A percentile compares a stretch with the other conserved stretches of the same genome.
Conservation (phyloP, 306 rosid genomes). For the Senna siamea region DNA sequence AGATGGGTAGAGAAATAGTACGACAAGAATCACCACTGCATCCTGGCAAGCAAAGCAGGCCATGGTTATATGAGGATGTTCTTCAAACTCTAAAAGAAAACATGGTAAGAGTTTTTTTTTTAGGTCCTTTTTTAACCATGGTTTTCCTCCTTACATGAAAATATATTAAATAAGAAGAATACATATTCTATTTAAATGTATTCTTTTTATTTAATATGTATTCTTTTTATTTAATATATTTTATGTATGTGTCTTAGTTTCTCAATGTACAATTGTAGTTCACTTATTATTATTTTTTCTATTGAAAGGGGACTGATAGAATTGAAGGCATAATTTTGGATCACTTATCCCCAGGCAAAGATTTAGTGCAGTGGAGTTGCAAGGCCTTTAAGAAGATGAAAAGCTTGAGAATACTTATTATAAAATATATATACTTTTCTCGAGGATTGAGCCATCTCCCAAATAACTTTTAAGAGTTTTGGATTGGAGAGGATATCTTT, state of each 20-base stretch:
- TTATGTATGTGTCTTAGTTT: too few relatives aligned
- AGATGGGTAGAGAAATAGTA: constrained; percentile 30
- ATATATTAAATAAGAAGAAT: too few relatives aligned
- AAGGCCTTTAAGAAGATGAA: constrained; percentile 33
- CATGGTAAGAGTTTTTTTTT: constrained; percentile 14
- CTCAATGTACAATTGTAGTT: background rate
- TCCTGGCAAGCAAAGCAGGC: constrained; percentile 20
- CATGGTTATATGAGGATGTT: constrained; percentile 1
- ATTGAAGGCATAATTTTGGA: too few relatives aligned
- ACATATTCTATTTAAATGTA: too few relatives aligned
- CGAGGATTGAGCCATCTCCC: constrained; percentile 15
- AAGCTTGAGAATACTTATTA: constrained; percentile 23
- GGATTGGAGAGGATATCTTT: constrained; percentile 14
- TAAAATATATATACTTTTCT: background rate
- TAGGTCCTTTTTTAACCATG: background rate
- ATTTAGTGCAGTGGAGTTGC: background rate
- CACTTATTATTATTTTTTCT: background rate
- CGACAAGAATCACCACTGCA: constrained; percentile 33
- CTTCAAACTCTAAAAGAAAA: constrained; percentile 24
- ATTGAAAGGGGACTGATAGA: constrained; percentile 21
- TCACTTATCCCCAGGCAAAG: constrained; percentile 2
- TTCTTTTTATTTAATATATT: too few relatives aligned
- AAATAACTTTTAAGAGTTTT: constrained; percentile 26
- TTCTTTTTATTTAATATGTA: too few relatives aligned
- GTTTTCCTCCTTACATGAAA: too few relatives aligned